phyloP scores from a whole-genome alignment of 106 monocot species.

The Chionographis japonica region DNA sequence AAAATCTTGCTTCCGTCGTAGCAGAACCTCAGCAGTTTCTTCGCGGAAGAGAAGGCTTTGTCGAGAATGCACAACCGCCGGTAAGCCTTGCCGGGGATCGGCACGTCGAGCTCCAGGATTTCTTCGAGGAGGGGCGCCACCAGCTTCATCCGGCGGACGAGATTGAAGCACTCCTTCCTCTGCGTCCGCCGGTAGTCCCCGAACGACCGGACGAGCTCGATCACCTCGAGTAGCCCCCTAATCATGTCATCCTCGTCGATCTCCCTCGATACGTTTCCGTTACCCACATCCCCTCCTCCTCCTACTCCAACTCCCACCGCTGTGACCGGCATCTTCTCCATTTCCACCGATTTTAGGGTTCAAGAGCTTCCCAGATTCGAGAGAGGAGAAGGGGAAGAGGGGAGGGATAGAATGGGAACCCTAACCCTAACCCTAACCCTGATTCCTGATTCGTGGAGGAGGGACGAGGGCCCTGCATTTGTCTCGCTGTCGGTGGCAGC shows the following conservation, averaged over 20 bases:
- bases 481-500: background rate
- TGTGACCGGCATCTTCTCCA: too few species aligned
- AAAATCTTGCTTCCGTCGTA: slow-evolving; percentile 54
- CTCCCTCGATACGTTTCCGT: slow-evolving; percentile 4
- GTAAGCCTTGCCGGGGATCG: slow-evolving; percentile 19
- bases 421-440: too few species aligned
- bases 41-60: slow-evolving; percentile 19
- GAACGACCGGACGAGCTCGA: slow-evolving; percentile 17
- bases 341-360: too few species aligned
- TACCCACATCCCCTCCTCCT: background rate
- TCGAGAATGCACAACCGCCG: background rate
- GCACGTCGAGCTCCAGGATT: slow-evolving; percentile 13
- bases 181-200: slow-evolving; percentile 28
- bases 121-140: slow-evolving; percentile 34
- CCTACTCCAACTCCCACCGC: background rate
- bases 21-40: slow-evolving; percentile 35
- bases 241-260: slow-evolving; percentile 25
- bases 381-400: too few species aligned
- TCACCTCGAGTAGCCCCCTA: slow-evolving; percentile 7
- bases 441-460: too few species aligned
- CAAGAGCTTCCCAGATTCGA: too few species aligned
- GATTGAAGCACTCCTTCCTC: slow-evolving; percentile 30
- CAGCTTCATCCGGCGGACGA: slow-evolving; percentile 38
- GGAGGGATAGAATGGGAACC: too few species aligned
- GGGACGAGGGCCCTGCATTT: background rate